A percentile compares a stretch with the other conserved stretches of the same genome.
Evolutionary conservation across 2,329 filamentous ascomycete genomes (phyloP).

Genomic region (Thermomyces lanuginosus): DNA sequence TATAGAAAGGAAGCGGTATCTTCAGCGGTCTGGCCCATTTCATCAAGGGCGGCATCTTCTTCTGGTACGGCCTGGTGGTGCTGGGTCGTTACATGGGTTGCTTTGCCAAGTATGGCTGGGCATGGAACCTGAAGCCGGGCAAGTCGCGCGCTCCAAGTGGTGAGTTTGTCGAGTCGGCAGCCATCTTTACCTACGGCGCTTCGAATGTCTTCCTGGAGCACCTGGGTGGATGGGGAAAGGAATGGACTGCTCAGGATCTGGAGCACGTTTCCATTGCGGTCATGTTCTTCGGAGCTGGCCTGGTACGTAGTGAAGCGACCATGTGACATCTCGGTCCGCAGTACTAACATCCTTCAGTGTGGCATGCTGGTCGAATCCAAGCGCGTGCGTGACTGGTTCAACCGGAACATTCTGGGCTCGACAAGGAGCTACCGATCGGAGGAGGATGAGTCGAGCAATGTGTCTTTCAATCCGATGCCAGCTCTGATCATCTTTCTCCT

Average conservation of each 20-base stretch:
- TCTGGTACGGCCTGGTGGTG: conserved; percentile 78
- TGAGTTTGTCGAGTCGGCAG: conserved; percentile 75
- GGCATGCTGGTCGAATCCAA: conserved; percentile 75
- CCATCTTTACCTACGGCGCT: conserved; percentile 78
- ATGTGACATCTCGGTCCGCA: too few relatives aligned
- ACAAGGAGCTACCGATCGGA: conserved; percentile 18
- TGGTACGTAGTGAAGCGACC: too few relatives aligned
- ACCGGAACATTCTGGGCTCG: conserved; percentile 31
- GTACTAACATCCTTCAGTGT: conserved; percentile 30
- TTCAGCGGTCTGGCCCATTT: conserved; percentile 85
- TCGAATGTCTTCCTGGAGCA: conserved; percentile 92
- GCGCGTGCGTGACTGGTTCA: conserved; percentile 43
- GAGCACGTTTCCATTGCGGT: conserved; percentile 88
- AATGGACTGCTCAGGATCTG: conserved; percentile 63
- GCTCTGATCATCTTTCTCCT: conserved; percentile 72
- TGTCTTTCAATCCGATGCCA: conserved; percentile 78
- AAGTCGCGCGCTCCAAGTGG: conserved; percentile 50
- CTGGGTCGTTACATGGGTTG: conserved; percentile 80
- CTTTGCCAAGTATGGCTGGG: conserved; percentile 84
- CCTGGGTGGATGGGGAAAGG: conserved; percentile 52
- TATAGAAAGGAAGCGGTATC: conserved; percentile 48
- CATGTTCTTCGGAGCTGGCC: conserved; percentile 80
- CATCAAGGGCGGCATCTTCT: conserved; percentile 88
- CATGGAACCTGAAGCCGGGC: conserved; percentile 80
- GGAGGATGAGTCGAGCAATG: conserved; percentile 27